phyloP scores from a whole-genome alignment of 2,329 filamentous ascomycete genomes.

The Penicillium griseofulvum region DNA sequence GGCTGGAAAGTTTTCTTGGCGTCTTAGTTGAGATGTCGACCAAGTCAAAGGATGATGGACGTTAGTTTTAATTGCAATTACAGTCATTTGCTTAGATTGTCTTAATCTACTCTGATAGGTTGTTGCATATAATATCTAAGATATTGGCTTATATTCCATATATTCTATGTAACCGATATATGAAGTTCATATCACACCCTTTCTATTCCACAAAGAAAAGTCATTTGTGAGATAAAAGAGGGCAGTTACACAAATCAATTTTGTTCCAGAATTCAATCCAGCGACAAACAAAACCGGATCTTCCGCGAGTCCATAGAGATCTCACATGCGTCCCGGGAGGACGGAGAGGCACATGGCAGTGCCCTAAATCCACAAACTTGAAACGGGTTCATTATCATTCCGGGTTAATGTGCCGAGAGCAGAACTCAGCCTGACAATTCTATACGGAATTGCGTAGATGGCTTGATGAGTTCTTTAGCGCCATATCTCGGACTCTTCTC shows the following conservation, averaged over 20 bases:
- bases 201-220: neutral
- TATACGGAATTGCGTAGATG: neutral
- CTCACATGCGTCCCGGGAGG: constrained; percentile 6
- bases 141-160: neutral
- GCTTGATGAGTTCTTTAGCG: neutral
- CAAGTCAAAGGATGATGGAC: neutral
- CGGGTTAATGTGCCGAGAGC: neutral
- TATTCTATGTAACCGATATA: neutral
- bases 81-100: neutral
- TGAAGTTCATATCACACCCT: neutral
- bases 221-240: neutral
- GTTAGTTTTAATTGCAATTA: too few relatives aligned
- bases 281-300: constrained; percentile 7
- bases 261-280: neutral
- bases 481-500: neutral
- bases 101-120: neutral
- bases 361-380: neutral
- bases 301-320: constrained; percentile 4
- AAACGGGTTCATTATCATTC: neutral
- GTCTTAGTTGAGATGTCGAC: neutral
- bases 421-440: neutral
- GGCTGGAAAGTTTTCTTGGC: neutral
- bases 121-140: too few relatives aligned
- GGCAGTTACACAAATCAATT: constrained; percentile 2
- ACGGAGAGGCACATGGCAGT: constrained; percentile 9